Evolutionary conservation across 148 eudicot genomes (phyloP).

Genomic region (Rhododendron kiyosumense): DNA sequence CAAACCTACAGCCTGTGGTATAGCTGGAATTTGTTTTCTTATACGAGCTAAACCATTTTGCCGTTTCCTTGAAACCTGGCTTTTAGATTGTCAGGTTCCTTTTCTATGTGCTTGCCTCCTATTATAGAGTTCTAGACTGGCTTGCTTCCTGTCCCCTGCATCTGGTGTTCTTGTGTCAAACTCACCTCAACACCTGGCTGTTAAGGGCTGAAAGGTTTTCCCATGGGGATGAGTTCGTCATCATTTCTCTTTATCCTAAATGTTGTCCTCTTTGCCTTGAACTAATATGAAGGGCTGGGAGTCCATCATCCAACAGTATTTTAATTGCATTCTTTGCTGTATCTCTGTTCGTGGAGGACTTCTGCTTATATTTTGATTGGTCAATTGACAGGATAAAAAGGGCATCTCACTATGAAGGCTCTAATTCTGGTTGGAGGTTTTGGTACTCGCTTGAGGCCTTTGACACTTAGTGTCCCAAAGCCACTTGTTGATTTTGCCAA

Average conservation of each 20-base stretch:
- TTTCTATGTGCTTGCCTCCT: not conserved
- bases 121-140: not conserved
- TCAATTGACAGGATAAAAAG: slow-evolving; percentile 13
- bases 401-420: slow-evolving; percentile 74
- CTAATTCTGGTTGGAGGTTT: slow-evolving; percentile 98
- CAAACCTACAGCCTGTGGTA: slow-evolving; percentile 19
- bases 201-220: slow-evolving; percentile 11
- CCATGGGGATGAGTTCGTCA: slow-evolving; percentile 2
- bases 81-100: not conserved
- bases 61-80: not conserved
- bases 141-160: slow-evolving; percentile 15
- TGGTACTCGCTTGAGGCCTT: slow-evolving; percentile 93
- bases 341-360: not conserved
- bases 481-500: slow-evolving; percentile 22
- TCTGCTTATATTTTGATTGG: slow-evolving; percentile 12
- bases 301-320: not conserved
- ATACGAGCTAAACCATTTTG: slow-evolving; percentile 11
- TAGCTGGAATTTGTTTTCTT: slow-evolving; percentile 27
- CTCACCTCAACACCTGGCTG: not conserved
- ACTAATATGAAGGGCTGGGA: not conserved
- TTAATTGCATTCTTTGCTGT: slow-evolving; percentile 1
- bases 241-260: slow-evolving; percentile 1
- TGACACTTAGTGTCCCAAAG: slow-evolving; percentile 73
- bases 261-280: slow-evolving; percentile 6
- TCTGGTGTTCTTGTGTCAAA: slow-evolving; percentile 13